These are phyloP conservation scores for Leishmania tarentolae DNA, from an alignment of 208 protist species.

Conservation along the genomic window DNA sequence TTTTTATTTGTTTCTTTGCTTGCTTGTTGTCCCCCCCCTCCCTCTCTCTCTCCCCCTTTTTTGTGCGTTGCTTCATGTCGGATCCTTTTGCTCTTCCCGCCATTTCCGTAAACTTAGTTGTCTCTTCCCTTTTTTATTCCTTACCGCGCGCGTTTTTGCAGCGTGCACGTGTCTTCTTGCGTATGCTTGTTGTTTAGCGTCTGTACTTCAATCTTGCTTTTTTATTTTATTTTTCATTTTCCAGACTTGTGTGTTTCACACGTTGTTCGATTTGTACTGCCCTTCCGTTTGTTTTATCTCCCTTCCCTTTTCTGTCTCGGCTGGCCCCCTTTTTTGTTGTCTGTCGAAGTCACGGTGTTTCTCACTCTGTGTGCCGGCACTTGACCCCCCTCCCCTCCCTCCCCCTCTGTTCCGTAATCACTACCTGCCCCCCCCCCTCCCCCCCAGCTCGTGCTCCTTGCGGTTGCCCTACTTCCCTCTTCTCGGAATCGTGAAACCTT, in stretches of 20 bases:
- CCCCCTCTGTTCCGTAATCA: background rate
- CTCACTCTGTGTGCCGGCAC: background rate
- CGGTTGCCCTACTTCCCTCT: background rate
- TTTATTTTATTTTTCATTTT: background rate
- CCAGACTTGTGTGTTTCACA: background rate
- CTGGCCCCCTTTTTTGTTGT: background rate
- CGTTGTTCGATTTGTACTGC: background rate
- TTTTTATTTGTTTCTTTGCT: background rate
- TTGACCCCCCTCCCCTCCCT: background rate
- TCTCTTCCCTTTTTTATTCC: background rate
- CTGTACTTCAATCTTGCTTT: background rate
- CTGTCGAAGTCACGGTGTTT: background rate
- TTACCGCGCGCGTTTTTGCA: background rate
- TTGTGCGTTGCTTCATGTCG: background rate
- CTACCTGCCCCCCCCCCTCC: too few species aligned
- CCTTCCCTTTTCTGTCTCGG: background rate
- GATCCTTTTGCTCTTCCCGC: background rate
- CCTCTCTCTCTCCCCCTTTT: background rate
- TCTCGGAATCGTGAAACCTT: background rate
- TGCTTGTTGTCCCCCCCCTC: background rate
- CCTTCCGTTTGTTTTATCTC: background rate
- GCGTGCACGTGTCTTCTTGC: background rate
- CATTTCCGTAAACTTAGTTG: constrained; percentile 4
- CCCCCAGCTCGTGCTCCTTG: background rate
- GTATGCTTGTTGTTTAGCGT: constrained; percentile 3